A percentile compares a stretch with the other conserved stretches of the same genome.
Conservation (phyloP, 345 rosid species). For the Camelina laxa region DNA sequence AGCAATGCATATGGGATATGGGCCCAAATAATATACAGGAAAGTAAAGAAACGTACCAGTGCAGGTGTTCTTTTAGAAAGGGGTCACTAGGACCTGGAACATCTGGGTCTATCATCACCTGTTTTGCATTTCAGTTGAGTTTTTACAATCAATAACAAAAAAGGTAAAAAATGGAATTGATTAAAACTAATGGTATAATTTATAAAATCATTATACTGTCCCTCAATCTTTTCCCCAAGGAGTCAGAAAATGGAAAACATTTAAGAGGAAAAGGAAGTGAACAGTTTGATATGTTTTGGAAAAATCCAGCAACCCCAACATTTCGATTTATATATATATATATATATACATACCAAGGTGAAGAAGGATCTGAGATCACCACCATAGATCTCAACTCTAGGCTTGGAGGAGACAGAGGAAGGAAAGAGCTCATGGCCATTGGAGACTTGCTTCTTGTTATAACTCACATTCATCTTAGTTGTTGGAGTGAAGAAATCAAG, state of each 20-base stretch:
- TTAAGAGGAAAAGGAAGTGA: neutral
- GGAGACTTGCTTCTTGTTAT: constrained; percentile 53
- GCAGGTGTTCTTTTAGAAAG: constrained; percentile 62
- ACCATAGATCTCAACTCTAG: constrained; percentile 60
- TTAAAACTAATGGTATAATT: neutral
- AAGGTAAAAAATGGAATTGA: neutral
- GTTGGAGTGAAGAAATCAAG: constrained; percentile 55
- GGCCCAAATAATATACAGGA: neutral
- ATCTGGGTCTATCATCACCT: constrained; percentile 79
- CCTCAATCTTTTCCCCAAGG: neutral
- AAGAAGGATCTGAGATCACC: constrained; percentile 67
- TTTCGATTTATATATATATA: neutral
- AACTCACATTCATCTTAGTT: constrained; percentile 53
- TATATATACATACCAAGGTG: constrained; percentile 55
- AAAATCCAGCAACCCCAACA: neutral
- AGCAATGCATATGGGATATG: constrained; percentile 14
- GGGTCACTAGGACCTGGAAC: constrained; percentile 82
- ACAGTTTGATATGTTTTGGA: neutral
- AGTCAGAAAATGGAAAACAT: constrained; percentile 14
- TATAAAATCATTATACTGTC: constrained; percentile 11
- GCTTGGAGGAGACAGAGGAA: constrained; percentile 50
- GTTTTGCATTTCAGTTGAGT: constrained; percentile 32
- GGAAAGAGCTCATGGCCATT: constrained; percentile 60
- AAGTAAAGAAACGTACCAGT: constrained; percentile 51
- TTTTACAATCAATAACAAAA: constrained; percentile 1